Conservation (phyloP, 192 early-diverging fungal species). For the Phlyctochytrium planicorne region DNA sequence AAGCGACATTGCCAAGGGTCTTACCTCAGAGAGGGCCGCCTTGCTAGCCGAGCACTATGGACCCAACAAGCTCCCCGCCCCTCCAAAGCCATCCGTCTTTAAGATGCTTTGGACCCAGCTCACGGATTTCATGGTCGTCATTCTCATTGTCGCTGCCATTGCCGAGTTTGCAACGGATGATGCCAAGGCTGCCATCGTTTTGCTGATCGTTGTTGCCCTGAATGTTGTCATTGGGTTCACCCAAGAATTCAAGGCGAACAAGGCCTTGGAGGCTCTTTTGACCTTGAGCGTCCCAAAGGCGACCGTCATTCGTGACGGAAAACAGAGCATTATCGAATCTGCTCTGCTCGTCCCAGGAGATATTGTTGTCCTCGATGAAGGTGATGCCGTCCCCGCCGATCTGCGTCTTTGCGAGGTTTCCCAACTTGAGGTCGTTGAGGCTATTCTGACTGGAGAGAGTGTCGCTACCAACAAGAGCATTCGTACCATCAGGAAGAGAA, state of each 20-base stretch:
- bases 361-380: slow-evolving; percentile 86
- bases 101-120: slow-evolving; percentile 85
- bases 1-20: slow-evolving; percentile 64
- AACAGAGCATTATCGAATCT: slow-evolving; percentile 70
- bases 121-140: slow-evolving; percentile 93
- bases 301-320: slow-evolving; percentile 82
- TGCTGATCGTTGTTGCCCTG: slow-evolving; percentile 76
- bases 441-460: slow-evolving; percentile 89
- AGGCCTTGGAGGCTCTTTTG: slow-evolving; percentile 90
- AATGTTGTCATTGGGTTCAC: slow-evolving; percentile 85
- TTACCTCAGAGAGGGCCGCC: slow-evolving; percentile 56
- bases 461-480: slow-evolving; percentile 76
- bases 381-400: slow-evolving; percentile 93
- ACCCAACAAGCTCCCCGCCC: slow-evolving; percentile 76
- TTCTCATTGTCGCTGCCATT: slow-evolving; percentile 77
- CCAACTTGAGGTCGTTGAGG: slow-evolving; percentile 91
- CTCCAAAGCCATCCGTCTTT: slow-evolving; percentile 64
- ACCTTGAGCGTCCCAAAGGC: slow-evolving; percentile 81
- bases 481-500: slow-evolving; percentile 66
- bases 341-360: slow-evolving; percentile 86
- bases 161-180: slow-evolving; percentile 47
- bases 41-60: slow-evolving; percentile 79
- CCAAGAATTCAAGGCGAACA: slow-evolving; percentile 91
- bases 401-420: slow-evolving; percentile 77
- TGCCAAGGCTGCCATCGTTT: slow-evolving; percentile 54